Percentiles rank a stretch among this genome's conserved stretches.
phyloP scores from a whole-genome alignment of 805 yeast genomes.

The Metschnikowia peoriensis region DNA sequence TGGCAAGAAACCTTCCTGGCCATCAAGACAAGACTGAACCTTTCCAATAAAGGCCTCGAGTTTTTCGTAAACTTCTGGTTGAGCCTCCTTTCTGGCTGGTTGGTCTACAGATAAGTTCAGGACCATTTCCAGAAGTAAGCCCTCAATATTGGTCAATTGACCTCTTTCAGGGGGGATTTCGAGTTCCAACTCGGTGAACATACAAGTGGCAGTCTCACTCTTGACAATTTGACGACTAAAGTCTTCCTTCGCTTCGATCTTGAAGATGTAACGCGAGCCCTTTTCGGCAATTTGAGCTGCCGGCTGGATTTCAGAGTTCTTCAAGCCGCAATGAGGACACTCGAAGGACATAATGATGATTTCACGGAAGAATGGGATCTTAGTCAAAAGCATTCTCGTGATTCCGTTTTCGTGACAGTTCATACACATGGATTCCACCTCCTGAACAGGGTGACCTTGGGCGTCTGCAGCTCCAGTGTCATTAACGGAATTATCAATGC shows the following conservation, averaged over 20 bases:
- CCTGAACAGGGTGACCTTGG: slow-evolving; percentile 93
- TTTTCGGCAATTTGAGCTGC: slow-evolving; percentile 89
- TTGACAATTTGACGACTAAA: slow-evolving; percentile 90
- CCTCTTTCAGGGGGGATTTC: slow-evolving; percentile 97
- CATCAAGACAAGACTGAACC: slow-evolving; percentile 60
- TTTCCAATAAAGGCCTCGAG: slow-evolving; percentile 67
- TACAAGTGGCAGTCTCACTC: slow-evolving; percentile 79
- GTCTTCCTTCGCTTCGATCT: slow-evolving; percentile 67
- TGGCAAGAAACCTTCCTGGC: slow-evolving; percentile 68
- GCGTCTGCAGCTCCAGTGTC: slow-evolving; percentile 77
- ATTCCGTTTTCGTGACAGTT: slow-evolving; percentile 85
- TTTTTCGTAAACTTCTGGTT: slow-evolving; percentile 73
- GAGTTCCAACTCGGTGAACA: slow-evolving; percentile 78
- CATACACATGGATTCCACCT: slow-evolving; percentile 93
- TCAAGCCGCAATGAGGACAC: slow-evolving; percentile 92
- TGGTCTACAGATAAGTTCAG: slow-evolving; percentile 81
- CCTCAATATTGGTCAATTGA: slow-evolving; percentile 90
- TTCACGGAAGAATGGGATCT: slow-evolving; percentile 89
- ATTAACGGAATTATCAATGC: slow-evolving; percentile 47
- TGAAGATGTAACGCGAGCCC: slow-evolving; percentile 72
- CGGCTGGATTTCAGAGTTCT: slow-evolving; percentile 92
- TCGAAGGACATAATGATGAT: slow-evolving; percentile 91
- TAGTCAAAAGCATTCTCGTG: slow-evolving; percentile 80
- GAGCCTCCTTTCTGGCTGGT: slow-evolving; percentile 67
- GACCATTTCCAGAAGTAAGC: slow-evolving; percentile 77